A percentile compares a stretch with the other conserved stretches of the same genome.
These are phyloP conservation scores for Seiridium cupressi DNA, from an alignment of 2,329 filamentous ascomycete species.

Conservation along the genomic window DNA sequence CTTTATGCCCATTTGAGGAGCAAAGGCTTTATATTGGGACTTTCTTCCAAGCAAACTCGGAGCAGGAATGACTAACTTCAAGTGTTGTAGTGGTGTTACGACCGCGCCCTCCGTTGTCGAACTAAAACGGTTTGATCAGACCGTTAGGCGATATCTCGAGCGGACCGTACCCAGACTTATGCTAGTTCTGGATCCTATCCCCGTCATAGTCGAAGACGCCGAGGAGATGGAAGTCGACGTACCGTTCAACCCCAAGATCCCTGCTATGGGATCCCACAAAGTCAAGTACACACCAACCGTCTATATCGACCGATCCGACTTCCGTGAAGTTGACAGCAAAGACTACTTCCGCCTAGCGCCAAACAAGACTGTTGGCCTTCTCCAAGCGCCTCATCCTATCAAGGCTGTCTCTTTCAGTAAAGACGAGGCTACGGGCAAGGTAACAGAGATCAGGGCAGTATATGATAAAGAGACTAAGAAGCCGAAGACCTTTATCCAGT, in stretches of 20 bases:
- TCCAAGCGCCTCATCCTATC: slow-evolving; percentile 69
- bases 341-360: slow-evolving; percentile 79
- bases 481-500: slow-evolving; percentile 85
- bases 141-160: slow-evolving; percentile 83
- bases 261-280: slow-evolving; percentile 60
- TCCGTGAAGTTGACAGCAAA: slow-evolving; percentile 68
- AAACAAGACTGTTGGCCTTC: slow-evolving; percentile 70
- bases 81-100: slow-evolving; percentile 62
- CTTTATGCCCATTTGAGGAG: too few relatives aligned
- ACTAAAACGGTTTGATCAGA: slow-evolving; percentile 79
- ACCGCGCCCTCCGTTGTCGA: slow-evolving; percentile 79
- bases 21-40: too few relatives aligned
- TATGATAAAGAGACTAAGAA: slow-evolving; percentile 71
- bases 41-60: too few relatives aligned
- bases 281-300: slow-evolving; percentile 70
- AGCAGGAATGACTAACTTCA: too few relatives aligned
- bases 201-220: slow-evolving; percentile 77
- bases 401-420: slow-evolving; percentile 67
- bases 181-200: slow-evolving; percentile 83
- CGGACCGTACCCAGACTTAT: slow-evolving; percentile 84
- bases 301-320: slow-evolving; percentile 82
- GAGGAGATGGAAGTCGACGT: slow-evolving; percentile 67
- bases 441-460: slow-evolving; percentile 64
- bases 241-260: slow-evolving; percentile 81
- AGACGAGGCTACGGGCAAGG: slow-evolving; percentile 58